These are phyloP conservation scores for Fusarium robinianum DNA, from an alignment of 2,329 filamentous ascomycete genomes.

Conservation along the genomic window DNA sequence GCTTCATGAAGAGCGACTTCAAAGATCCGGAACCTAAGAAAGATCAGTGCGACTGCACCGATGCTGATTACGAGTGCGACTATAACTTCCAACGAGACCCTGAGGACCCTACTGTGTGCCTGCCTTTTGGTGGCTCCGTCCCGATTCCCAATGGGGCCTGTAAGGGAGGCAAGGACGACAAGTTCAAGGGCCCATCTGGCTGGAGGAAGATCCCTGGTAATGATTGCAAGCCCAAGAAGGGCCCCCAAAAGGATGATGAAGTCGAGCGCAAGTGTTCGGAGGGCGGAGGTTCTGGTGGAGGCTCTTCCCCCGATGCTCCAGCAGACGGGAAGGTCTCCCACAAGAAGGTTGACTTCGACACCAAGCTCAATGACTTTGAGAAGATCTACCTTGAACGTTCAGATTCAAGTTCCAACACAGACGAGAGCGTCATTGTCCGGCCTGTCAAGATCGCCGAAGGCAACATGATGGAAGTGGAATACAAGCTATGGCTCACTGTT, in stretches of 20 bases:
- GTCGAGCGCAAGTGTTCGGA: conserved; percentile 79
- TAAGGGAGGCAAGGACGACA: conserved; percentile 66
- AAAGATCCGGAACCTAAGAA: conserved; percentile 73
- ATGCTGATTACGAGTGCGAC: conserved; percentile 92
- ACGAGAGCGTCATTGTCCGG: conserved; percentile 72
- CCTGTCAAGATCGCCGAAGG: conserved; percentile 46
- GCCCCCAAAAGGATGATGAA: conserved; percentile 69
- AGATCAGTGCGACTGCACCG: conserved; percentile 78
- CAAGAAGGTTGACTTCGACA: conserved; percentile 66
- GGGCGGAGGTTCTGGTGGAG: conserved; percentile 43
- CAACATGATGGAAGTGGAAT: conserved; percentile 44
- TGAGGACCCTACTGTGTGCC: conserved; percentile 70
- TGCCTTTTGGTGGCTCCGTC: conserved; percentile 64
- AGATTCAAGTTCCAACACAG: conserved; percentile 63
- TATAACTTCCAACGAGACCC: conserved; percentile 79
- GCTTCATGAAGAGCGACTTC: conserved; percentile 86
- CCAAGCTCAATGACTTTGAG: conserved; percentile 55
- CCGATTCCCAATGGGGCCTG: conserved; percentile 73
- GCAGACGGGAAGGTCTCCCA: conserved; percentile 69
- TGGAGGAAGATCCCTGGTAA: conserved; percentile 91
- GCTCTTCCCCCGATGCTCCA: conserved; percentile 51
- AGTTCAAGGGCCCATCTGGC: conserved; percentile 83
- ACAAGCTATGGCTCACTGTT: conserved; percentile 72
- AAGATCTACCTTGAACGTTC: conserved; percentile 80
- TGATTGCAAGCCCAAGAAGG: conserved; percentile 65